phyloP scores from a whole-genome alignment of 345 rosid species.

The Populus tremula region DNA sequence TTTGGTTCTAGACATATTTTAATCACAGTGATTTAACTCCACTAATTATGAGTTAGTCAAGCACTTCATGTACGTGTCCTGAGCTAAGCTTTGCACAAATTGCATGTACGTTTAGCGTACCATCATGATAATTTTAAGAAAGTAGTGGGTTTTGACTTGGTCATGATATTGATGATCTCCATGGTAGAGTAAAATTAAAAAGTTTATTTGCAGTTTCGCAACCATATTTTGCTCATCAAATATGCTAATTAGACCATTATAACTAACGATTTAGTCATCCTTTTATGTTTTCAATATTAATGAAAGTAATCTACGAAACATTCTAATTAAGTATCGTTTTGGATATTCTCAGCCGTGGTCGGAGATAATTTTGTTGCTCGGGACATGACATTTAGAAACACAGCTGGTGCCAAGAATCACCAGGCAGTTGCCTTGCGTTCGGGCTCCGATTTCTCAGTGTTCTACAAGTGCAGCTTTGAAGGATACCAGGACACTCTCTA shows the following conservation, averaged over 20 bases:
- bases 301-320: background rate
- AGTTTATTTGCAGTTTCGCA: too few species aligned
- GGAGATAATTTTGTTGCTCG: slow-evolving; percentile 59
- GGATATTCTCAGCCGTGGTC: slow-evolving; percentile 31
- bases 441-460: slow-evolving; percentile 47
- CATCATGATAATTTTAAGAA: too few species aligned
- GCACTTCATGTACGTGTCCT: background rate
- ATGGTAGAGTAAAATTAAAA: too few species aligned
- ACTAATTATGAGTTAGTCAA: background rate
- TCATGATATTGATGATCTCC: too few species aligned
- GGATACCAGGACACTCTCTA: slow-evolving; percentile 63
- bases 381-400: slow-evolving; percentile 58
- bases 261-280: background rate
- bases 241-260: background rate
- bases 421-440: slow-evolving; percentile 71
- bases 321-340: background rate
- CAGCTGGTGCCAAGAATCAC: slow-evolving; percentile 50
- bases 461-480: slow-evolving; percentile 40
- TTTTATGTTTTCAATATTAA: background rate
- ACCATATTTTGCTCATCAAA: too few species aligned
- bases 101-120: too few species aligned
- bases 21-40: background rate
- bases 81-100: background rate
- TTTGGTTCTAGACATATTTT: background rate
- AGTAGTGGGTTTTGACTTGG: background rate